phyloP scores from a whole-genome alignment of 192 early-diverging fungal species.

The Backusella westeae region DNA sequence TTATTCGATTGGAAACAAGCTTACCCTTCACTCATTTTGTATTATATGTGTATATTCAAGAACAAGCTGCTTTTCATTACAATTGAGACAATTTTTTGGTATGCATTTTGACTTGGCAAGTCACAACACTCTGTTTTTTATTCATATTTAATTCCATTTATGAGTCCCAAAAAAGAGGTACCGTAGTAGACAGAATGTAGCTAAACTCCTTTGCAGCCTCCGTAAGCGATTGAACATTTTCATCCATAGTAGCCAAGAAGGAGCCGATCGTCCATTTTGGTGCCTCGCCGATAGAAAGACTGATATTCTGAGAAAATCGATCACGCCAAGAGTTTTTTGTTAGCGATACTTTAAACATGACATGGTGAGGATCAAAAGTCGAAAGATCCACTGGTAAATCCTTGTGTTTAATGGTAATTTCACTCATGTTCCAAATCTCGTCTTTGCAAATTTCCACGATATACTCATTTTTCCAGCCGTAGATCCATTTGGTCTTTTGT shows the following conservation, averaged over 20 bases:
- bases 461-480: slow-evolving; percentile 36
- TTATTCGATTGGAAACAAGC: background rate
- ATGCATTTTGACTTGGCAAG: background rate
- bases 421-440: slow-evolving; percentile 36
- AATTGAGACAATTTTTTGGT: too few species aligned
- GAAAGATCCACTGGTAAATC: slow-evolving; percentile 27
- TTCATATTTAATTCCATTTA: background rate
- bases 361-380: slow-evolving; percentile 5
- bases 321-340: slow-evolving; percentile 36
- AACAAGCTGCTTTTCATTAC: too few species aligned
- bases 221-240: slow-evolving; percentile 15
- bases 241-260: slow-evolving; percentile 18
- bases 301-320: slow-evolving; percentile 35
- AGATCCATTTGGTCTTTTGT: slow-evolving; percentile 39
- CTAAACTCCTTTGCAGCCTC: slow-evolving; percentile 8
- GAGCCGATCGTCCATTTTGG: slow-evolving; percentile 34
- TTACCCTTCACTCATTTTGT: slow-evolving; percentile 21
- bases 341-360: slow-evolving; percentile 20
- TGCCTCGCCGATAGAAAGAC: slow-evolving; percentile 34
- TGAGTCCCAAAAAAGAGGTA: slow-evolving; percentile 21
- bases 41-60: background rate
- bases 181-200: slow-evolving; percentile 15
- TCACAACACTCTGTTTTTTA: background rate
- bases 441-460: slow-evolving; percentile 41
- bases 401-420: slow-evolving; percentile 3